Evolutionary conservation across 495 filamentous ascomycete species (phyloP), one percentile per base, ranked within the genome.

Genomic region (Friedmanniomyces simplex): DNA sequence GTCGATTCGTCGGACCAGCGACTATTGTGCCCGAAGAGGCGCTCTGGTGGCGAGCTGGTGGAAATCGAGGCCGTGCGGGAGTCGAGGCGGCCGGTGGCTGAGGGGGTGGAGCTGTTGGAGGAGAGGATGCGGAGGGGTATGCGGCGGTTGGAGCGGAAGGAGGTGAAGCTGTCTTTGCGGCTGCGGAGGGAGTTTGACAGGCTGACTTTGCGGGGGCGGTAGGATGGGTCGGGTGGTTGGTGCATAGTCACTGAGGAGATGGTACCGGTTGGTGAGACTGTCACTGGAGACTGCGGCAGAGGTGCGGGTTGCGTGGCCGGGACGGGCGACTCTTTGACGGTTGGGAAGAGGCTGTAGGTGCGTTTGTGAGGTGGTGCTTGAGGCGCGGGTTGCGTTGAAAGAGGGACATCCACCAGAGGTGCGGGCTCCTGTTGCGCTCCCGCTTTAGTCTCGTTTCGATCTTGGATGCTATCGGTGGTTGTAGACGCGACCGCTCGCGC

Each of bases 281-380:
- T 32, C 6, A 37, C 25, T 32, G 30, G 16, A 32, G 28, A 52
- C 21, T 30, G 32, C 51, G 20, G 51, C 20, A 28, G 21, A 14
- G 25, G 25, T 11, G 18, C 21, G 32, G 21, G 8, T 6, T 32
- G 14, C 8, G 13, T 30, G 13, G 49, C n/a, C n/a, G 21, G 20
- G 45, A 21, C 47, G 1, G 59, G 41, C 24, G 39, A 7, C 30
- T 54, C 54, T n/a, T 39, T 58, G 37, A 54, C 46, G 2, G 37
- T 18, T 21, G 60, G 60, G 52, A 63, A 63, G 14, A 63, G 56
- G 21, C 34, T 59, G 56, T 63, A 63, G 21, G 45, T 41, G 2
- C 22, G 24, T 53, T 57, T 57, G 8, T 56, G 53, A 21, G 48
- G 37, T n/a, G n/a, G n/a, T 25, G n/a, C 22, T 43, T 14, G 24